Percentiles rank a stretch among this genome's conserved stretches.
phyloP scores from a whole-genome alignment of 2,329 filamentous ascomycete genomes.

The Colletotrichum costaricense region DNA sequence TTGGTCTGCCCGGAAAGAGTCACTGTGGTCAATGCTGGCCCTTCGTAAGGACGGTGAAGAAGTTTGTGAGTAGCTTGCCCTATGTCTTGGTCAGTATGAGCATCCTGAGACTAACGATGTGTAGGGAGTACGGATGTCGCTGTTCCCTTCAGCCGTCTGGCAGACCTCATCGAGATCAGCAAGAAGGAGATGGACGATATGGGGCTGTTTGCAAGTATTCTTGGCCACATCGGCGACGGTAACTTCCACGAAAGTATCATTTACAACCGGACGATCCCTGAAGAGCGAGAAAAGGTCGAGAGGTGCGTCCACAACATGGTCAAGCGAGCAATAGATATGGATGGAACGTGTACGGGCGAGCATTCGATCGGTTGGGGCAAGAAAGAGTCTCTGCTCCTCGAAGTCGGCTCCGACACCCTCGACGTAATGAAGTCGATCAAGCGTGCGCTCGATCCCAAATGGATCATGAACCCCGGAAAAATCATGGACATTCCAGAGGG shows the following conservation, averaged over 20 bases:
- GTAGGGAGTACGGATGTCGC: slow-evolving; percentile 84
- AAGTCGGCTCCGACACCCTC: slow-evolving; percentile 84
- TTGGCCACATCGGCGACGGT: slow-evolving; percentile 92
- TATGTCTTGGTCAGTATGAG: background rate
- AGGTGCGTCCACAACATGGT: slow-evolving; percentile 91
- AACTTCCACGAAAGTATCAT: slow-evolving; percentile 96
- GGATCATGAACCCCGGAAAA: slow-evolving; percentile 93
- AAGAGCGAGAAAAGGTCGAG: slow-evolving; percentile 81
- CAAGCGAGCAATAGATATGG: slow-evolving; percentile 90
- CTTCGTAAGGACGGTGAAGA: slow-evolving; percentile 74
- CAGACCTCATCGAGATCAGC: slow-evolving; percentile 82
- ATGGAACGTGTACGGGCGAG: slow-evolving; percentile 91
- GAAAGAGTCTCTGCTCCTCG: slow-evolving; percentile 81
- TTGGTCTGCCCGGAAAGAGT: slow-evolving; percentile 86
- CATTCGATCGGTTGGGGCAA: slow-evolving; percentile 89
- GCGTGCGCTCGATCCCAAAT: slow-evolving; percentile 82
- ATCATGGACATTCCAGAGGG: slow-evolving; percentile 77
- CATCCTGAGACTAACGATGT: slow-evolving; percentile 12
- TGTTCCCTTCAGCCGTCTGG: slow-evolving; percentile 80
- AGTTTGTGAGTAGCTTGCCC: slow-evolving; percentile 69
- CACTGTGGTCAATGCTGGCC: slow-evolving; percentile 85
- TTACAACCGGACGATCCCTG: slow-evolving; percentile 78
- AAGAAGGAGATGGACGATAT: slow-evolving; percentile 91
- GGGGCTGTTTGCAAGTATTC: slow-evolving; percentile 85
- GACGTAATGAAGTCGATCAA: slow-evolving; percentile 89